Evolutionary conservation across 2,329 filamentous ascomycete species (phyloP).

Genomic region (Fusarium devonianum): DNA sequence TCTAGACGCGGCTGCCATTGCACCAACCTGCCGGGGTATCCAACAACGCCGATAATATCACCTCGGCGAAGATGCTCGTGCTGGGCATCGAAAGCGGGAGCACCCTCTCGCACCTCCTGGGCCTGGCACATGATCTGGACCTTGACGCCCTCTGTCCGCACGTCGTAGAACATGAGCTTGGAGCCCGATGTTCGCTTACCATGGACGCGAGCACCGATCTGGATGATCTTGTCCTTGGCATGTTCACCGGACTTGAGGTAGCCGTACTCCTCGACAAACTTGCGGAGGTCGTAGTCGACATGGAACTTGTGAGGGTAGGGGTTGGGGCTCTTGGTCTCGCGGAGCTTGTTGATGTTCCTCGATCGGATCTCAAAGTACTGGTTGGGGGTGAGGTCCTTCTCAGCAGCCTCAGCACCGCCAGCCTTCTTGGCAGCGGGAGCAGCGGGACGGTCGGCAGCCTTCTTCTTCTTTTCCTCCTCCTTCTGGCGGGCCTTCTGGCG

Average conservation of each 20-base stretch:
- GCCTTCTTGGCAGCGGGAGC: constrained; percentile 62
- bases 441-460: constrained; percentile 78
- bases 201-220: constrained; percentile 86
- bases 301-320: constrained; percentile 90
- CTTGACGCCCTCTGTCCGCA: constrained; percentile 62
- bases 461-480: constrained; percentile 88
- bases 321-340: constrained; percentile 49
- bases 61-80: constrained; percentile 89
- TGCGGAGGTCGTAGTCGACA: constrained; percentile 79
- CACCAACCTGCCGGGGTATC: constrained; percentile 42
- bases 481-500: constrained; percentile 88
- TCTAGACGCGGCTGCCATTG: not conserved
- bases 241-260: constrained; percentile 88
- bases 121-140: constrained; percentile 93
- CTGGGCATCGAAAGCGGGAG: constrained; percentile 79
- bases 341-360: constrained; percentile 67
- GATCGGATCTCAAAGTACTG: constrained; percentile 96
- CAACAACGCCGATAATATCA: constrained; percentile 78
- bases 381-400: constrained; percentile 65
- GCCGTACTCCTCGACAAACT: constrained; percentile 80
- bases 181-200: constrained; percentile 81
- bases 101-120: constrained; percentile 74
- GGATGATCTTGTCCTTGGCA: constrained; percentile 75
- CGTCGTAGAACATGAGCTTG: constrained; percentile 91
- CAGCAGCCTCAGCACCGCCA: constrained; percentile 65